Evolutionary conservation across 192 early-diverging fungal species (phyloP).

Genomic region (Backusella tuberculispora): DNA sequence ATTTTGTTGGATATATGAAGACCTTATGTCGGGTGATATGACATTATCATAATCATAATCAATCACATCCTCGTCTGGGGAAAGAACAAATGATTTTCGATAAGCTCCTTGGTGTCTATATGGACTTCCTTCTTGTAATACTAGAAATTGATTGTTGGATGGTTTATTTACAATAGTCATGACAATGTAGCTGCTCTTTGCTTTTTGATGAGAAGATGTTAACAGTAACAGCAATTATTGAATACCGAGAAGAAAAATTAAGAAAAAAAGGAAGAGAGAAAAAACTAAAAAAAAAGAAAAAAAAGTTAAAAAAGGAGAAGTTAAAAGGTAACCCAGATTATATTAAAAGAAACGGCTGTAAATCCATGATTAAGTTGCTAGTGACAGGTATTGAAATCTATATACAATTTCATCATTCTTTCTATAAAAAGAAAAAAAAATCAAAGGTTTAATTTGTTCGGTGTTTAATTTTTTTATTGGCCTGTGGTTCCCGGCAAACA

Average conservation of each 20-base stretch:
- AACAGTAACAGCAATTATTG: too few relatives aligned
- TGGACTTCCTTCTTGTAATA: slow-evolving; percentile 1
- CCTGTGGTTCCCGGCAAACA: not conserved
- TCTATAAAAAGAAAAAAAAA: not conserved
- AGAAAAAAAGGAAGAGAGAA: not conserved
- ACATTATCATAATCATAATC: not conserved
- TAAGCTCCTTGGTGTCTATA: slow-evolving; percentile 6
- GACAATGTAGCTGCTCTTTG: not conserved
- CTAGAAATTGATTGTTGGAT: not conserved
- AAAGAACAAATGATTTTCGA: slow-evolving; percentile 6
- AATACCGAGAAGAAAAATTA: too few relatives aligned
- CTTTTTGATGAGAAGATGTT: not conserved
- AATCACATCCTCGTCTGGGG: not conserved
- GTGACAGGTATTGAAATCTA: slow-evolving; percentile 4
- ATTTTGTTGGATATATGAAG: slow-evolving; percentile 33
- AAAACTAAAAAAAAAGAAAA: slow-evolving; percentile 1
- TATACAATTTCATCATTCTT: not conserved
- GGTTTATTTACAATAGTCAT: slow-evolving; percentile 3
- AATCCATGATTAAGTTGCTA: not conserved
- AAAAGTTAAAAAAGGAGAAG: not conserved
- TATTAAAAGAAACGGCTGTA: not conserved
- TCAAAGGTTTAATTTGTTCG: slow-evolving; percentile 13
- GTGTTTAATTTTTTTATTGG: slow-evolving; percentile 14
- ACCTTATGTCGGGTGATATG: slow-evolving; percentile 8
- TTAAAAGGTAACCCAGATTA: not conserved